phyloP scores from a whole-genome alignment of 2,329 filamentous ascomycete species.

The Alternaria brassicae region DNA sequence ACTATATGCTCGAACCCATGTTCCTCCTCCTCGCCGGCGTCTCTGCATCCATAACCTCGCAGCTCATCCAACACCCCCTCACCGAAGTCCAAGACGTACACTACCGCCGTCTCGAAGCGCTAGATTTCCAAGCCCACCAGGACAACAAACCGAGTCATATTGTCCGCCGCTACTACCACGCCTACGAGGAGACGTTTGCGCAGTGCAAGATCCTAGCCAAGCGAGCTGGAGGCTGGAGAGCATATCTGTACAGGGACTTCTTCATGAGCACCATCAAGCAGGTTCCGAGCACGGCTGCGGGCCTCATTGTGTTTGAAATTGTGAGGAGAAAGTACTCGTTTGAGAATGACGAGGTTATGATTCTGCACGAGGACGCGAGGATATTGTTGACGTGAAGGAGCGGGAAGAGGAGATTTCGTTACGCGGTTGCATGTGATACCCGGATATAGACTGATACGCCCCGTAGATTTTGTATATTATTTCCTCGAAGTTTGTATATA shows the following conservation, averaged over 20 bases:
- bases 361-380: constrained; percentile 70
- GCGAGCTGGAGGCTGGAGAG: constrained; percentile 63
- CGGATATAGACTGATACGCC: constrained; percentile 13
- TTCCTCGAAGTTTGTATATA: neutral
- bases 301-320: constrained; percentile 79
- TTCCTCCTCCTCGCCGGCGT: constrained; percentile 75
- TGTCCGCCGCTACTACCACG: constrained; percentile 71
- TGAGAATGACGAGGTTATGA: constrained; percentile 62
- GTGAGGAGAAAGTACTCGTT: constrained; percentile 75
- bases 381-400: constrained; percentile 64
- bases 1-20: constrained; percentile 76
- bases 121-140: constrained; percentile 66
- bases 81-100: constrained; percentile 74
- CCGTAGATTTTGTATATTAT: neutral
- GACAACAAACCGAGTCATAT: constrained; percentile 39
- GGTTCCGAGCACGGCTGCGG: constrained; percentile 78
- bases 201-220: constrained; percentile 67
- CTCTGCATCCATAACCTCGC: constrained; percentile 71
- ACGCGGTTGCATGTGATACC: constrained; percentile 23
- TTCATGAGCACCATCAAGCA: constrained; percentile 75
- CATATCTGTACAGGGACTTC: constrained; percentile 75
- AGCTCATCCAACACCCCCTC: constrained; percentile 73
- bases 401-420: neutral
- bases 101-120: constrained; percentile 74
- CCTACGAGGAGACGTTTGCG: constrained; percentile 72